Evolutionary conservation across 306 rosid species (phyloP).

Genomic region (Malus asiatica): DNA sequence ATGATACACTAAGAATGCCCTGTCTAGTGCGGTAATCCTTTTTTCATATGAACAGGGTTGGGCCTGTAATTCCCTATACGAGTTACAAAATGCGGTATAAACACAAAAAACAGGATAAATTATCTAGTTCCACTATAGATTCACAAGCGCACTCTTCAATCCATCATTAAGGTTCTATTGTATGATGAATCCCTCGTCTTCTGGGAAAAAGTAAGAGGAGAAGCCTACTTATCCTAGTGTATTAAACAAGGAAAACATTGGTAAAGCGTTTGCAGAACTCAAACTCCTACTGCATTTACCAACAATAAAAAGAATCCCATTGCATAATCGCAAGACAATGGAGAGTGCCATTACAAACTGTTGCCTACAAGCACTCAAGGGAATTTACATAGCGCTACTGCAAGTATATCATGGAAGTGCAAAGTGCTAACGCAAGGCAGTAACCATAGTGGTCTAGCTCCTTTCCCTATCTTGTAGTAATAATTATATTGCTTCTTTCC

Average conservation of each 20-base stretch:
- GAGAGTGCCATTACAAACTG: neutral
- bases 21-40: neutral
- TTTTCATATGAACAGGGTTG: no score
- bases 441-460: neutral
- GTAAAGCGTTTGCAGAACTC: neutral
- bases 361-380: neutral
- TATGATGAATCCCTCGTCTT: neutral
- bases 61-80: neutral
- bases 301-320: neutral
- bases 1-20: neutral
- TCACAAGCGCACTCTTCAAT: neutral
- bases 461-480: neutral
- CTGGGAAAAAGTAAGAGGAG: neutral
- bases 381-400: no score
- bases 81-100: neutral
- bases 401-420: neutral
- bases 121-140: neutral
- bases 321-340: neutral
- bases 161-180: neutral
- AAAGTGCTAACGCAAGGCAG: neutral
- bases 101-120: neutral
- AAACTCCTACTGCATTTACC: neutral
- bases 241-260: neutral
- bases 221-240: neutral
- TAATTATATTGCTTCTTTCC: neutral